Evolutionary conservation across 306 rosid genomes (phyloP).

Genomic region (Hippophae rhamnoides): DNA sequence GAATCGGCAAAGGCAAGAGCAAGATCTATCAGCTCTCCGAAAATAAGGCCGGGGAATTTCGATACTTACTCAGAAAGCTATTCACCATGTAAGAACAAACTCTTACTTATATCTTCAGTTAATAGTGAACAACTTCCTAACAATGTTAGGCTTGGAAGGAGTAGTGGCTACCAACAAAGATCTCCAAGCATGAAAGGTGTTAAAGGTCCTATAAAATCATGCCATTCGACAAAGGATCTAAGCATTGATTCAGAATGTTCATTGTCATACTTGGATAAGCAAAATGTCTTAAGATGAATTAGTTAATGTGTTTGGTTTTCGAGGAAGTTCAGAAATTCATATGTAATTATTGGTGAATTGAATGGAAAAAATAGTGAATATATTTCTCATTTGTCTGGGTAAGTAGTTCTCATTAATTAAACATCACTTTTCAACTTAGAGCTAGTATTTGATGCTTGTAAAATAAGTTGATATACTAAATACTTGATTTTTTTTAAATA

Average conservation of each 20-base stretch:
- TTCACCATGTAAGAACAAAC: slow-evolving; percentile 76
- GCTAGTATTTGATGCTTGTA: no score
- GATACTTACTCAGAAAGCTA: slow-evolving; percentile 48
- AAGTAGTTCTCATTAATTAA: neutral
- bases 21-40: slow-evolving; percentile 70
- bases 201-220: slow-evolving; percentile 66
- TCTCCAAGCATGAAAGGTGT: slow-evolving; percentile 77
- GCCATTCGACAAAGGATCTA: slow-evolving; percentile 41
- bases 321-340: slow-evolving; percentile 9
- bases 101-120: slow-evolving; percentile 37
- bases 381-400: neutral
- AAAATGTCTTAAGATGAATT: slow-evolving; percentile 27
- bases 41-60: slow-evolving; percentile 38
- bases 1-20: slow-evolving; percentile 78
- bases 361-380: neutral
- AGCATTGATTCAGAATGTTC: slow-evolving; percentile 66
- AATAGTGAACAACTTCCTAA: slow-evolving; percentile 32
- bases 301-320: neutral
- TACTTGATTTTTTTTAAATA: no score
- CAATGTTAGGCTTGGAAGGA: slow-evolving; percentile 22
- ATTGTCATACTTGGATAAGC: slow-evolving; percentile 48
- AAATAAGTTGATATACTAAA: no score
- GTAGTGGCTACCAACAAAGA: slow-evolving; percentile 34
- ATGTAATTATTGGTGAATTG: slow-evolving; percentile 8
- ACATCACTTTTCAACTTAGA: no score